phyloP scores from a whole-genome alignment of 2,329 filamentous ascomycete species.

The Zasmidium citrigriseum region DNA sequence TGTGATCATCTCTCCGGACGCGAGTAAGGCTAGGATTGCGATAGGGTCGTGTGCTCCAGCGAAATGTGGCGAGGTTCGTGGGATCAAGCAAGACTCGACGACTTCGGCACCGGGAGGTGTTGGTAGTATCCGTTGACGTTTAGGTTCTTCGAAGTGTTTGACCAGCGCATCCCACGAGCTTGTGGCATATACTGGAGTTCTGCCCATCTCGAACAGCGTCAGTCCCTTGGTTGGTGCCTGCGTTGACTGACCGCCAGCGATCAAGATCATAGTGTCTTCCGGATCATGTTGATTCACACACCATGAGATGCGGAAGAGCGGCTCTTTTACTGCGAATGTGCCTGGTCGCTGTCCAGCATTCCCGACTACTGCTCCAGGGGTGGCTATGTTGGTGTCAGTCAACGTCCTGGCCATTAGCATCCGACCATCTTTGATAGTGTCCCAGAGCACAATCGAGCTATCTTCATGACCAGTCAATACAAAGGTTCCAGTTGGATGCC shows the following conservation, averaged over 20 bases:
- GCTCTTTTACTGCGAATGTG: slow-evolving; percentile 65
- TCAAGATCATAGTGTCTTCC: slow-evolving; percentile 85
- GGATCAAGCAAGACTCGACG: slow-evolving; percentile 78
- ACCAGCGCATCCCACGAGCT: slow-evolving; percentile 83
- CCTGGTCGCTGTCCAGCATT: slow-evolving; percentile 39
- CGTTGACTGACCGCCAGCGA: slow-evolving; percentile 76
- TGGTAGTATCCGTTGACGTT: slow-evolving; percentile 68
- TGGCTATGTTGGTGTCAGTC: slow-evolving; percentile 71
- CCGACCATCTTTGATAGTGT: slow-evolving; percentile 74
- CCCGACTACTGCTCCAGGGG: slow-evolving; percentile 48
- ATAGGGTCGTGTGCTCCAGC: slow-evolving; percentile 87
- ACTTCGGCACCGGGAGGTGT: slow-evolving; percentile 78
- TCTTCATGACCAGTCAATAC: slow-evolving; percentile 86
- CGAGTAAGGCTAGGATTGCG: slow-evolving; percentile 74
- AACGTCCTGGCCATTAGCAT: slow-evolving; percentile 82
- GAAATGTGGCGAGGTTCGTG: slow-evolving; percentile 81
- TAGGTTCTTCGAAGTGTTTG: slow-evolving; percentile 76
- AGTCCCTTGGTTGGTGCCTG: slow-evolving; percentile 72
- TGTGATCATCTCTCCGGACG: slow-evolving; percentile 85
- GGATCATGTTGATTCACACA: slow-evolving; percentile 85
- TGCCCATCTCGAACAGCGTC: slow-evolving; percentile 85
- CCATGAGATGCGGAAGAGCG: slow-evolving; percentile 80
- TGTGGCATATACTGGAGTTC: slow-evolving; percentile 87
- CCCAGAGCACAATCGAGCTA: slow-evolving; percentile 90
- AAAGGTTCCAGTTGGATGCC: slow-evolving; percentile 94